phyloP scores from a whole-genome alignment of 2,329 filamentous ascomycete genomes.

The Stachybotrys chlorohalonatus region DNA sequence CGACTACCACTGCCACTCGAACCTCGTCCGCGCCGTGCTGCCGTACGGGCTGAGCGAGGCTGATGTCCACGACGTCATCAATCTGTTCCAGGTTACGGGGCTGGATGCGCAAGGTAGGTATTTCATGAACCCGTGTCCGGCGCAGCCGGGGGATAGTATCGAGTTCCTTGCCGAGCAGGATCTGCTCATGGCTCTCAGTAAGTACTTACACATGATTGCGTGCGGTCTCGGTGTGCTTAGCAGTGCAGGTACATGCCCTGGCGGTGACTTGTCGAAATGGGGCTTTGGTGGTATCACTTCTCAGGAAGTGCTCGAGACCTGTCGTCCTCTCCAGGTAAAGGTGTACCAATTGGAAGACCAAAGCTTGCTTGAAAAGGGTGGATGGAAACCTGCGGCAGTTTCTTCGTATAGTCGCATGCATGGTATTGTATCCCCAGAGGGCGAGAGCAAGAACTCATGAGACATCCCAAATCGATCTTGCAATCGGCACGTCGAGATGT shows the following conservation, averaged over 20 bases:
- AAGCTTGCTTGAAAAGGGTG: slow-evolving; percentile 36
- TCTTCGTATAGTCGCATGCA: slow-evolving; percentile 42
- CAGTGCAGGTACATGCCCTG: slow-evolving; percentile 58
- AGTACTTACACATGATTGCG: background rate
- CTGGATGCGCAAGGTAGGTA: slow-evolving; percentile 64
- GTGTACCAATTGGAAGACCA: slow-evolving; percentile 55
- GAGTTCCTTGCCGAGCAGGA: slow-evolving; percentile 78
- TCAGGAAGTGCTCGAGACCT: slow-evolving; percentile 60
- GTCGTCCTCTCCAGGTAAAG: slow-evolving; percentile 65
- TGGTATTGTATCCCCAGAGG: slow-evolving; percentile 3
- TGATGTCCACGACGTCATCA: slow-evolving; percentile 79
- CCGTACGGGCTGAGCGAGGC: slow-evolving; percentile 60
- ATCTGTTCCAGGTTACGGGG: slow-evolving; percentile 79
- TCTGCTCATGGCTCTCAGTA: slow-evolving; percentile 51
- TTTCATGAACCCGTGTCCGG: slow-evolving; percentile 62
- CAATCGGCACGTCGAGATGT: no score
- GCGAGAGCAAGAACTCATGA: background rate
- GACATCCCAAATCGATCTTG: no score
- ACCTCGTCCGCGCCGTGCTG: slow-evolving; percentile 63
- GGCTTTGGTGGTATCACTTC: slow-evolving; percentile 63
- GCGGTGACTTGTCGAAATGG: slow-evolving; percentile 75
- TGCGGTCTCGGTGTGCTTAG: slow-evolving; percentile 2
- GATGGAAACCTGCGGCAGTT: slow-evolving; percentile 53
- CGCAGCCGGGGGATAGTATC: slow-evolving; percentile 47
- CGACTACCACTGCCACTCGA: slow-evolving; percentile 79